Base-by-base conservation (phyloP, 345 rosid genomes). In the Passiflora organensis region DNA sequence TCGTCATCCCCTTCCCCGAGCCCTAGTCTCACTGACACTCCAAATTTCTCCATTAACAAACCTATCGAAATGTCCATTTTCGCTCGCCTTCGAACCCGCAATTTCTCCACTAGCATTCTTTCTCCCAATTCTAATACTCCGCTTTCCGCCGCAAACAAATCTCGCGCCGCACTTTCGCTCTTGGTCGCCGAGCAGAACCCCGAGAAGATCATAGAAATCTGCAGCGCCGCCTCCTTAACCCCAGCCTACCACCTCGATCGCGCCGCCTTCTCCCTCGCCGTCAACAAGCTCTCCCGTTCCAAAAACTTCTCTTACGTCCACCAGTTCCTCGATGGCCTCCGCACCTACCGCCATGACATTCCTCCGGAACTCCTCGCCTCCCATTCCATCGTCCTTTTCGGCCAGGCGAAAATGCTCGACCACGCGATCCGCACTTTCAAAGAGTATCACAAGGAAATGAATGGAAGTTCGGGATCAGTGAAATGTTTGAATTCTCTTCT, bases 361-460 rank as follows among this genome's bases (percentile, higher is more conserved):
- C 71, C 52, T 37, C 59, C 78, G 10, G 89, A 84, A 46, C 80
- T 81, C 10, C 86, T 82, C 71, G 71, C 74, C 6, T 54, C 78
- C 49, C 94, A 82, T 55, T 80, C 85, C 3, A 78, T 86, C 52
- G 65, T 86, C 60, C 78, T 93, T 2, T 93, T 72, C 57, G 99
- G 85, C 32, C 89, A 86, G 59, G 95, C 95, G 11, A 72, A 73
- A 39, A 89, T 86, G 99, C 54, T 80, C 38, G 77, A 81, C 13
- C 83, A 78, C 53, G 89, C 95, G 10, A 28, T 81, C 34, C 43
- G 64, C 17, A 59, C 81, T 0, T 89, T 89, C 65, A 50, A 72
- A 34, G 83, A 89, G 28, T 62, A 77, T 15, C 84, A 86, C 46
- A 65, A 57, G 24, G 52, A 51, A 14, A 23, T 44, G 16, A 6